These are phyloP conservation scores for Vinca minor DNA, from an alignment of 257 asterid species.

Conservation along the genomic window DNA sequence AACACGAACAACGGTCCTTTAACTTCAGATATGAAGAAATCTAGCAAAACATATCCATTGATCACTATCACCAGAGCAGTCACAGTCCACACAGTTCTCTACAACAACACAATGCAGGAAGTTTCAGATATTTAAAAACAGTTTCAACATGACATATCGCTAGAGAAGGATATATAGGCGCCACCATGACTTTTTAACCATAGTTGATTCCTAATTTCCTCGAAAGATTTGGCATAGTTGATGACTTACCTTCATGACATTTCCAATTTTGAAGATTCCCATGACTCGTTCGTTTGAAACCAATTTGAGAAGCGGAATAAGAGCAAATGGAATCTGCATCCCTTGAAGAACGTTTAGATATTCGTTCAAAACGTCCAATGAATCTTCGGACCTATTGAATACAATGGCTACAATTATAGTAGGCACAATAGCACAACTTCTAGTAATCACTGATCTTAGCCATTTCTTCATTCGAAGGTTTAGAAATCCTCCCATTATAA, in stretches of 20 bases:
- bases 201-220: too few species aligned
- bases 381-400: slow-evolving; percentile 56
- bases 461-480: slow-evolving; percentile 57
- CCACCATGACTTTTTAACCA: too few species aligned
- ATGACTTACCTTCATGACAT: slow-evolving; percentile 43
- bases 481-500: slow-evolving; percentile 70
- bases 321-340: slow-evolving; percentile 65
- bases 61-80: slow-evolving; percentile 52
- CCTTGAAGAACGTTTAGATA: slow-evolving; percentile 77
- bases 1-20: slow-evolving; percentile 39
- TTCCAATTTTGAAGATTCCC: slow-evolving; percentile 61
- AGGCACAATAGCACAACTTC: slow-evolving; percentile 64
- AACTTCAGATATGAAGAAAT: slow-evolving; percentile 51
- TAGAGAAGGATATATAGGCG: too few species aligned
- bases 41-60: slow-evolving; percentile 62
- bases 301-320: slow-evolving; percentile 57
- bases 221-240: too few species aligned
- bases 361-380: slow-evolving; percentile 56
- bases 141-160: too few species aligned
- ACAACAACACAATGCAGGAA: too few species aligned
- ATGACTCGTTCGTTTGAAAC: slow-evolving; percentile 51
- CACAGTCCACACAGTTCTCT: too few species aligned
- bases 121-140: too few species aligned
- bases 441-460: slow-evolving; percentile 59
- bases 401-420: slow-evolving; percentile 49